Evolutionary conservation across 495 filamentous ascomycete species (phyloP), one percentile per base, ranked within the genome.

Genomic region (Viridothelium virens): DNA sequence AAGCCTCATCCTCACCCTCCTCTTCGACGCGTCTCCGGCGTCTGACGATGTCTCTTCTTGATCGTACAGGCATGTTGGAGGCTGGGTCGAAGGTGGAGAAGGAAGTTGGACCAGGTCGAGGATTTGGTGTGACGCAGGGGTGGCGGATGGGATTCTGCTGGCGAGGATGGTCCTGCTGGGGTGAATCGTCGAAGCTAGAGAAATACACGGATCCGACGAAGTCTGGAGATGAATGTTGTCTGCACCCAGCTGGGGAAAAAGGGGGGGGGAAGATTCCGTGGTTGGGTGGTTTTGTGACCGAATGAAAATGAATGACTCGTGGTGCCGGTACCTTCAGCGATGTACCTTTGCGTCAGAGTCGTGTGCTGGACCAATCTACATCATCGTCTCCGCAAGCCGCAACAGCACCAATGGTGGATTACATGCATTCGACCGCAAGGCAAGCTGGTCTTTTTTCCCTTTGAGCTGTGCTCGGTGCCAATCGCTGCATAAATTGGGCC

Each of bases 1-100:
- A 68, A 6, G 68, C 71, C n/a, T 73, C 71, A 34, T 73, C 71
- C 62, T 73, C 71, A 14, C 67, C 71, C 39, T 73, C 71, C 5
- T 73, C 71, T 36, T 62, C 70, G 12, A 63, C 66, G 65, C 70
- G 70, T 63, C 71, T 64, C 18, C 71, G 41, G 10, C 71, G 66
- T 33, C 71, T 64, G 4, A 73, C 61, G 38, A 71, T 59, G 31
- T 59, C 53, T 59, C 53, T 59, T 14, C 53, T 18, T 59, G 53
- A 59, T 59, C 53, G 53, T 59, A 59, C 53, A 36, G 53, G 53
- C 53, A 59, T 59, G 53, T 10, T 36, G 18, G 18, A 59, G 53
- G 4, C 2, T 10, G 31, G 14, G 36, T 36, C 53, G 53, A 33
- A 59, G 53, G 25, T 9, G 7, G 18, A 59, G 36, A 31, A 31